Conservation (phyloP, 2,329 filamentous ascomycete genomes). For the Cyclaneusma minus region DNA sequence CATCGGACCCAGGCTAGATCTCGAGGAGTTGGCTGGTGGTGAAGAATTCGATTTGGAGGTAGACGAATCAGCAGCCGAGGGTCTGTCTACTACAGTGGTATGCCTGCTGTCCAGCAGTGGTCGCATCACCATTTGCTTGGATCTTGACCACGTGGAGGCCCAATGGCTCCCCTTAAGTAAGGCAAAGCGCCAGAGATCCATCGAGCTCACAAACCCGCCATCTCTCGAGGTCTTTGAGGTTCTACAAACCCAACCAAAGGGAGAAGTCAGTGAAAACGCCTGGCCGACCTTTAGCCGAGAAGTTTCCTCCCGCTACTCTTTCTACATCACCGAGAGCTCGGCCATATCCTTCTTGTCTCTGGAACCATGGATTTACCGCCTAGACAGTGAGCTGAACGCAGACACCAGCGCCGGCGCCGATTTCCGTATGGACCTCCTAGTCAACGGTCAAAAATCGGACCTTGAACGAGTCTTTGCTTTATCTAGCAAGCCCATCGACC, state of each 20-base stretch:
- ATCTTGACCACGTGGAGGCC: conserved; percentile 46
- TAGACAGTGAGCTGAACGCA: conserved; percentile 43
- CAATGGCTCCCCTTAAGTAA: conserved; percentile 46
- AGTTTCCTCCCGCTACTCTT: conserved; percentile 43
- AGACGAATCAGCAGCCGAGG: conserved; percentile 40
- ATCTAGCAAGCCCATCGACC: conserved; percentile 25
- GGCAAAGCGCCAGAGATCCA: conserved; percentile 25
- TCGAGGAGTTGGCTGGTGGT: conserved; percentile 44
- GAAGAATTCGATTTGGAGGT: conserved; percentile 46
- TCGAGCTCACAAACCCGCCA: conserved; percentile 24
- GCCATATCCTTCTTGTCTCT: conserved; percentile 45
- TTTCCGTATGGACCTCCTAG: conserved; percentile 44
- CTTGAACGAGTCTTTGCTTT: conserved; percentile 43
- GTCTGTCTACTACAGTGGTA: conserved; percentile 41
- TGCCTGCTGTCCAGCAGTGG: conserved; percentile 46
- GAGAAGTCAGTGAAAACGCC: conserved; percentile 37
- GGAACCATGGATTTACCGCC: conserved; percentile 45
- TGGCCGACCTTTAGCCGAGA: conserved; percentile 51
- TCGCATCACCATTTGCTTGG: conserved; percentile 44
- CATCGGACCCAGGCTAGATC: conserved; percentile 46
- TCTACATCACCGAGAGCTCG: conserved; percentile 45
- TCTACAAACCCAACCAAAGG: conserved; percentile 39
- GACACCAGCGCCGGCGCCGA: conserved; percentile 42
- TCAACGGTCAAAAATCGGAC: conserved; percentile 38
- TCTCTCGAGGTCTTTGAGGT: conserved; percentile 45